phyloP scores from a whole-genome alignment of 768 basidiomycete species.

The Termitomyces sp. region DNA sequence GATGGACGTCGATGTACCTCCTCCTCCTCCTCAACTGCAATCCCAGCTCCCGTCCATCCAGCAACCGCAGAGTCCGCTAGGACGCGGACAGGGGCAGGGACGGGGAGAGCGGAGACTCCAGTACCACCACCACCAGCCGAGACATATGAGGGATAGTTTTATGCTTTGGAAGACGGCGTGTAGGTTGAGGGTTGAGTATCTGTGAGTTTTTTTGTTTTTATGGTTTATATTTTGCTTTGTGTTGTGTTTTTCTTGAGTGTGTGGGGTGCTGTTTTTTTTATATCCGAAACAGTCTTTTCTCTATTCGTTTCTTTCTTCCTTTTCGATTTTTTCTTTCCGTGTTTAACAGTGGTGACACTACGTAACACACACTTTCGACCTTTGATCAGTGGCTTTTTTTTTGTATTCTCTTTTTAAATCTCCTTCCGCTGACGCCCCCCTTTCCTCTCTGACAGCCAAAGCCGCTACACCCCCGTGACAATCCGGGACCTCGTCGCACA shows the following conservation, averaged over 20 bases:
- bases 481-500: constrained; percentile 20
- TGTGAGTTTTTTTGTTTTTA: constrained; percentile 12
- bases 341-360: too few species aligned
- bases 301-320: too few species aligned
- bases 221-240: background rate
- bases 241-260: too few species aligned
- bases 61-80: background rate
- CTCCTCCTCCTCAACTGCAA: too few species aligned
- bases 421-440: too few species aligned
- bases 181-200: constrained; percentile 15
- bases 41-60: background rate
- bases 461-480: constrained; percentile 16
- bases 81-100: background rate
- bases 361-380: too few species aligned
- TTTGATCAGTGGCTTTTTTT: too few species aligned
- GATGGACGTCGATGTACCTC: background rate
- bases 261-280: too few species aligned
- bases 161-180: constrained; percentile 19
- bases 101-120: background rate
- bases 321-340: background rate
- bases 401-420: too few species aligned
- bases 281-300: too few species aligned
- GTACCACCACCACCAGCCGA: constrained; percentile 1
- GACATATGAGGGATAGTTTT: constrained; percentile 4
- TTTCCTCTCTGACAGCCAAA: constrained; percentile 9